Percentiles rank a stretch among this genome's conserved stretches.
Evolutionary conservation across 495 filamentous ascomycete species (phyloP).

Genomic region (Annulohypoxylon bovei): DNA sequence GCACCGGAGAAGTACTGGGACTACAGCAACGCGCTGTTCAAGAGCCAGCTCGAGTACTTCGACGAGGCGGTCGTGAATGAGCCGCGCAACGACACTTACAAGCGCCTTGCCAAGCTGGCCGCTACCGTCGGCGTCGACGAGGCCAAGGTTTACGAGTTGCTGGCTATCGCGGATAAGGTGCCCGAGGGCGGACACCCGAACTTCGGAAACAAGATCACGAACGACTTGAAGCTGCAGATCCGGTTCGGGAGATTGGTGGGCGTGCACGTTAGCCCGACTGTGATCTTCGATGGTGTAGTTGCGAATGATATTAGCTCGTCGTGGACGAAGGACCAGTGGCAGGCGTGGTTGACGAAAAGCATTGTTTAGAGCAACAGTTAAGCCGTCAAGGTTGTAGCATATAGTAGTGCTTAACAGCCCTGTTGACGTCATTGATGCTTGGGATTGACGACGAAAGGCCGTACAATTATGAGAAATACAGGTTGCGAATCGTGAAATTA

Average conservation of each 20-base stretch:
- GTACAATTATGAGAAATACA: neutral
- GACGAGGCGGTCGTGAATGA: slow-evolving; percentile 85
- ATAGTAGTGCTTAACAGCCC: neutral
- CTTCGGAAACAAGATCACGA: slow-evolving; percentile 78
- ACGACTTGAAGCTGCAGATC: slow-evolving; percentile 85
- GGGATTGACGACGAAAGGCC: neutral
- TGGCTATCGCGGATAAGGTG: slow-evolving; percentile 71
- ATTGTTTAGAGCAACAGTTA: slow-evolving; percentile 60
- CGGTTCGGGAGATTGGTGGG: slow-evolving; percentile 81
- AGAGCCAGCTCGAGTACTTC: slow-evolving; percentile 75
- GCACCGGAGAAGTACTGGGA: slow-evolving; percentile 77
- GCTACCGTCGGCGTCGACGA: slow-evolving; percentile 70
- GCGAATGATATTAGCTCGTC: slow-evolving; percentile 79
- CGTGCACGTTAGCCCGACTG: slow-evolving; percentile 90
- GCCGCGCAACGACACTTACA: slow-evolving; percentile 84
- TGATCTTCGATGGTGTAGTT: slow-evolving; percentile 86
- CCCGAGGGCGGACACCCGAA: slow-evolving; percentile 73
- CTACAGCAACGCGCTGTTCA: slow-evolving; percentile 78
- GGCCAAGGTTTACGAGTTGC: slow-evolving; percentile 67
- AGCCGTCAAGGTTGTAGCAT: neutral
- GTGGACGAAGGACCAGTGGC: slow-evolving; percentile 83
- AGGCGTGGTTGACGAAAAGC: slow-evolving; percentile 84
- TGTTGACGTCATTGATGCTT: neutral
- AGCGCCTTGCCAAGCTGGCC: slow-evolving; percentile 75
- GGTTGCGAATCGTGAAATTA: neutral